Evolutionary conservation across 2,329 filamentous ascomycete genomes (phyloP), one percentile per base, ranked within the genome.

Genomic region (Tolypocladium tundrense): DNA sequence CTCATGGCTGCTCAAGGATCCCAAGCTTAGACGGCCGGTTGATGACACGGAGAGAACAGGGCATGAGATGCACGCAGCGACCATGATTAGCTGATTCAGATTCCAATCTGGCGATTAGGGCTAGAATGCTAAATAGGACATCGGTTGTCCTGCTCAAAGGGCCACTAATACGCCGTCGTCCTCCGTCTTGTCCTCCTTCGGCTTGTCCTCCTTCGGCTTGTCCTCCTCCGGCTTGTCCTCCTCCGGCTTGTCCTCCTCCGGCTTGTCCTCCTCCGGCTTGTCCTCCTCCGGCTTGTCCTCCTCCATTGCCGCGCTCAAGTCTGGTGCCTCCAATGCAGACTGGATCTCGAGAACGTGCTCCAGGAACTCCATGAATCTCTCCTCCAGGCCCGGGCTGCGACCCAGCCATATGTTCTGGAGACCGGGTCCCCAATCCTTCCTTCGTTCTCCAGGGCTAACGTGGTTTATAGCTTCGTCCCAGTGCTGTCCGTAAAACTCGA

Each of bases 401-500:
- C 70, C 69, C n/a, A 60, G 58, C 72, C 72, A 74, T 21, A 74
- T 62, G 51, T 68, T 59, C 35, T 60, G 61, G 43, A 72, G 61
- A 19, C 59, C 62, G 24, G 63, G 56, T 11, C 69, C 71, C 67
- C 69, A 72, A 35, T 71, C 65, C 54, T 66, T 72, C 14, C 64
- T 65, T 16, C 59, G 58, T 11, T 63, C 63, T 21, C 61, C 63
- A 19, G 61, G 58, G 16, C 57, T 66, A 27, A 60, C 56, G 50
- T 67, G 60, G 53, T 72, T 72, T 40, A 73, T 63, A 42, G 64
- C 67, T 53, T 70, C 71, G n/a, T 73, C 71, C 73, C 73, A 75
- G 52, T 73, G 67, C 51, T 61, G 59, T 16, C 67, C 71, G 59
- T 69, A 70, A 19, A 73, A 54, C 40, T 72, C 68, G 24, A 74